Evolutionary conservation across 352 stramenopile genomes (phyloP).

Genomic region (Phytophthora pseudosyringae): DNA sequence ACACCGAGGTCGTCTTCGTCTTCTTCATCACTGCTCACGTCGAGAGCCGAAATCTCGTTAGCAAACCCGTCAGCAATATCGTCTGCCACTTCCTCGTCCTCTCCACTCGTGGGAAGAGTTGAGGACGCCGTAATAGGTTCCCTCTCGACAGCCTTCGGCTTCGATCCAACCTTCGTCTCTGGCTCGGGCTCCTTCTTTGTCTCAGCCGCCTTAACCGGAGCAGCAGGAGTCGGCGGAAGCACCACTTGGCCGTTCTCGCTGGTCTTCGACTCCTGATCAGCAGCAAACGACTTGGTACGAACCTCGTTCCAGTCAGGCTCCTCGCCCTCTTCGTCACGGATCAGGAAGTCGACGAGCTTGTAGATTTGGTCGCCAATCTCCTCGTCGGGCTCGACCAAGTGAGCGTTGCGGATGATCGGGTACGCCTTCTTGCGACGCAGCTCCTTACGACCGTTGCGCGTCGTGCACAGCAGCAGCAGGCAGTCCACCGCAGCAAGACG

Average conservation of each 20-base stretch:
- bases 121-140: conserved; percentile 34
- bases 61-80: conserved; percentile 67
- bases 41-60: conserved; percentile 72
- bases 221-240: conserved; percentile 19
- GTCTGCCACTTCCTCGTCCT: conserved; percentile 78
- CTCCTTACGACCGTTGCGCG: conserved; percentile 76
- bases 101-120: conserved; percentile 41
- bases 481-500: conserved; percentile 76
- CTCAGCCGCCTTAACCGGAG: conserved; percentile 18
- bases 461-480: conserved; percentile 81
- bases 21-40: conserved; percentile 88
- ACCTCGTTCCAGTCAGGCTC: conserved; percentile 86
- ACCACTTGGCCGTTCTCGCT: conserved; percentile 33
- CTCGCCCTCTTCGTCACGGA: conserved; percentile 87
- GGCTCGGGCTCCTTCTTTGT: conserved; percentile 30
- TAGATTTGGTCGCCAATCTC: conserved; percentile 89
- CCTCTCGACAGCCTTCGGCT: conserved; percentile 24
- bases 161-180: conserved; percentile 21
- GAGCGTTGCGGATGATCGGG: conserved; percentile 83
- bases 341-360: conserved; percentile 90
- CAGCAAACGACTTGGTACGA: conserved; percentile 66
- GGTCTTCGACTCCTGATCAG: conserved; percentile 52
- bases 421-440: conserved; percentile 89
- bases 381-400: conserved; percentile 81
- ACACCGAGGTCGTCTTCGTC: conserved; percentile 54